phyloP scores from a whole-genome alignment of 2,329 filamentous ascomycete species.

The Colletotrichum karsti region DNA sequence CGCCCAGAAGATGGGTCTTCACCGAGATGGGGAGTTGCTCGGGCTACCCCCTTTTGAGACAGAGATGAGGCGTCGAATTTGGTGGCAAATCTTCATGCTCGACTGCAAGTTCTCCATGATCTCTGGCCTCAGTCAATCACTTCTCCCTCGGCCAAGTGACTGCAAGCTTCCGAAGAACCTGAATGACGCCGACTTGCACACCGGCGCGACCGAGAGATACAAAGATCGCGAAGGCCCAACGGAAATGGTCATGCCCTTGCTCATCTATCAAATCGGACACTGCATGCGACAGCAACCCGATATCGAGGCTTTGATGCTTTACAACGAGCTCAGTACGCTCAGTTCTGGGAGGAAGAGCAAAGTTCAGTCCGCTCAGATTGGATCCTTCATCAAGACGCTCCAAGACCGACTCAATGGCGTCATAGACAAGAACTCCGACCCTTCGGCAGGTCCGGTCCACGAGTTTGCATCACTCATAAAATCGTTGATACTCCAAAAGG shows the following conservation, averaged over 20 bases:
- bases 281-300: conserved; percentile 53
- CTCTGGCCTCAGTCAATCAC: conserved; percentile 66
- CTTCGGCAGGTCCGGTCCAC: conserved; percentile 60
- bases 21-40: conserved; percentile 66
- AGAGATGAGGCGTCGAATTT: conserved; percentile 72
- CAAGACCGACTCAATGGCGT: conserved; percentile 51
- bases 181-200: conserved; percentile 67
- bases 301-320: conserved; percentile 55
- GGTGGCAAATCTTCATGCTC: conserved; percentile 70
- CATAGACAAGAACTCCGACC: conserved; percentile 58
- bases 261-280: conserved; percentile 57
- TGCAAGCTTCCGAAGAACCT: conserved; percentile 67
- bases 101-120: conserved; percentile 65
- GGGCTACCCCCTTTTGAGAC: conserved; percentile 69
- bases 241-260: conserved; percentile 66
- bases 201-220: conserved; percentile 63
- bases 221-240: conserved; percentile 58
- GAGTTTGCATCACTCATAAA: conserved; percentile 56
- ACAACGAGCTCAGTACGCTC: conserved; percentile 9
- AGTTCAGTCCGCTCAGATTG: conserved; percentile 41
- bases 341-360: conserved; percentile 14
- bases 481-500: conserved; percentile 55
- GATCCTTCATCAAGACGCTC: conserved; percentile 49
- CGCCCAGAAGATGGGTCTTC: conserved; percentile 73
- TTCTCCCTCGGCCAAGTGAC: conserved; percentile 61